A percentile compares a stretch with the other conserved stretches of the same genome.
phyloP scores from a whole-genome alignment of 1,284 basidiomycete genomes.

The Heterobasidion annosum region DNA sequence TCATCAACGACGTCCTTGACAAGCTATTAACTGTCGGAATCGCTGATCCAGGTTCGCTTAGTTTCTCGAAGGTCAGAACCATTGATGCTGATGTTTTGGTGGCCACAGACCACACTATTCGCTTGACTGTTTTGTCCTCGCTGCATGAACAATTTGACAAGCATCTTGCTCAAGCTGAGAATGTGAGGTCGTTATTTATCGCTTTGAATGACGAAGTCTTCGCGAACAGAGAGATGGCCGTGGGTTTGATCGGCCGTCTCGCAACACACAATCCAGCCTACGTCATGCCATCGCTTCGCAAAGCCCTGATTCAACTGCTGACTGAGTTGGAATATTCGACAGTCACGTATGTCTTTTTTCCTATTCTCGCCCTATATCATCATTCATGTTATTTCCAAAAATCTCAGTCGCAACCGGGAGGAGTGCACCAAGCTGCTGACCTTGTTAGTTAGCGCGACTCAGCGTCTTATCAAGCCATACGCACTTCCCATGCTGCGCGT shows the following conservation, averaged over 20 bases:
- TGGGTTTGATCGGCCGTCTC: constrained; percentile 87
- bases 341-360: constrained; percentile 50
- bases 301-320: constrained; percentile 92
- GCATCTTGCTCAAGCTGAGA: constrained; percentile 97
- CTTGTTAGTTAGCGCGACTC: constrained; percentile 83
- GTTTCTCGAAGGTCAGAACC: background rate
- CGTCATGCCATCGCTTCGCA: constrained; percentile 96
- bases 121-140: constrained; percentile 82
- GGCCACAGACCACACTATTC: constrained; percentile 64
- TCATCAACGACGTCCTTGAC: constrained; percentile 96
- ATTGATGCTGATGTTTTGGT: background rate
- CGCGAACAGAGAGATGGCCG: constrained; percentile 87
- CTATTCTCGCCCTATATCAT: background rate
- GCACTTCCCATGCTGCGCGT: constrained; percentile 94
- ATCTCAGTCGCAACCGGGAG: constrained; percentile 73
- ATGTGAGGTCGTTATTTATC: constrained; percentile 94
- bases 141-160: constrained; percentile 95
- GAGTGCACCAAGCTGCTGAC: constrained; percentile 88
- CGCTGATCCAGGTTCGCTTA: constrained; percentile 77
- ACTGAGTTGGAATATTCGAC: constrained; percentile 98
- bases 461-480: constrained; percentile 94
- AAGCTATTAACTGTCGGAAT: constrained; percentile 96
- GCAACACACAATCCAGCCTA: constrained; percentile 97
- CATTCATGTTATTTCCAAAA: background rate
- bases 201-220: constrained; percentile 98